Conservation (phyloP, 2,329 filamentous ascomycete species). For the Hysterium pulicare region DNA sequence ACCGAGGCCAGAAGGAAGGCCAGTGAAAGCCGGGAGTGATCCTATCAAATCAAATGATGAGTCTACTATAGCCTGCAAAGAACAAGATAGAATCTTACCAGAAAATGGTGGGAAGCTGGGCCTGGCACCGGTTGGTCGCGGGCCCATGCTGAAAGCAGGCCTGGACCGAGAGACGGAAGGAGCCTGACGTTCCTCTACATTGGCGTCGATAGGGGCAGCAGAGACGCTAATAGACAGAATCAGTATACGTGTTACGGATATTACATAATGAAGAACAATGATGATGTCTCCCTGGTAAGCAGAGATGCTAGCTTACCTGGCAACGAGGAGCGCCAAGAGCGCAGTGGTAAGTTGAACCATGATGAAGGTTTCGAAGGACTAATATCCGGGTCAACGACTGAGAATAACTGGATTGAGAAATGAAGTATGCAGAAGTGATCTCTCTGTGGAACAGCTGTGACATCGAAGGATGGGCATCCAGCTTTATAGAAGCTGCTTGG, state of each 20-base stretch:
- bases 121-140: too few species aligned
- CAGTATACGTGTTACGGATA: neutral
- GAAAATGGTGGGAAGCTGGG: too few species aligned
- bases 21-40: too few species aligned
- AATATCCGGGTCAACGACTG: too few species aligned
- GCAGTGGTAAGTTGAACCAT: neutral
- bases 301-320: neutral
- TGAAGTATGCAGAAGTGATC: neutral
- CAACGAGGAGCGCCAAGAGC: neutral
- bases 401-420: neutral
- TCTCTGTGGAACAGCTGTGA: neutral
- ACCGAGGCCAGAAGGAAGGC: too few species aligned
- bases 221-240: neutral
- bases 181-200: neutral
- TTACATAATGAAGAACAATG: neutral
- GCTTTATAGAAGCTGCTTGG: neutral
- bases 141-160: too few species aligned
- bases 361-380: neutral
- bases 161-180: too few species aligned
- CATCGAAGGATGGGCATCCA: neutral
- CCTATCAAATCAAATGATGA: too few species aligned
- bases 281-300: neutral
- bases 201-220: neutral
- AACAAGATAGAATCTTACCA: too few species aligned
- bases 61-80: too few species aligned